Percentiles rank a stretch among this genome's conserved stretches.
These are phyloP conservation scores for Herpotrichia juniperi DNA, from an alignment of 2,329 filamentous ascomycete species.

Conservation along the genomic window DNA sequence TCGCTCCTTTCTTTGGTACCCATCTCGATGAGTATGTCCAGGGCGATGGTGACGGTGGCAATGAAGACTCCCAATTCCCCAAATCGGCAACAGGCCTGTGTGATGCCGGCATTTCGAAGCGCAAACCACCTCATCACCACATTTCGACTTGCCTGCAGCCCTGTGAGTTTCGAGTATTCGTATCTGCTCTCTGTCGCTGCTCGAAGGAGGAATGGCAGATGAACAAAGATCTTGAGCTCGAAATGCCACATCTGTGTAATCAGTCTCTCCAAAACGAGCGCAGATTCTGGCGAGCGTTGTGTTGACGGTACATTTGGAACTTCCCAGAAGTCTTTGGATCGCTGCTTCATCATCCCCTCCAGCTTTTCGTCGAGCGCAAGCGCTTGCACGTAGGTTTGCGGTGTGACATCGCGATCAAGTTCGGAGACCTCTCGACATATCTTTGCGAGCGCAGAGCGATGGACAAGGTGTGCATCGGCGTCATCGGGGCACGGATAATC, in stretches of 20 bases:
- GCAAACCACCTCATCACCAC: constrained; percentile 46
- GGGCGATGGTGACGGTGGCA: constrained; percentile 39
- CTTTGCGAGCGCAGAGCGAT: constrained; percentile 30
- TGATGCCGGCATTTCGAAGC: constrained; percentile 40
- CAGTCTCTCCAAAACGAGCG: constrained; percentile 31
- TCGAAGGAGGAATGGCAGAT: constrained; percentile 41
- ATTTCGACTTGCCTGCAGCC: constrained; percentile 41
- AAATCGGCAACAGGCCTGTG: constrained; percentile 41
- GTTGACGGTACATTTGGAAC: constrained; percentile 43
- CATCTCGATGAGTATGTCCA: constrained; percentile 45
- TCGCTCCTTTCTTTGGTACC: constrained; percentile 38
- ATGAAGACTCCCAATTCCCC: constrained; percentile 43
- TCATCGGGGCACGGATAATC: constrained; percentile 34
- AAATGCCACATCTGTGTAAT: constrained; percentile 45
- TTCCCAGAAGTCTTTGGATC: constrained; percentile 43
- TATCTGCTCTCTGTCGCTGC: constrained; percentile 37
- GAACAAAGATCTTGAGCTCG: constrained; percentile 42
- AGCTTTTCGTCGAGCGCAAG: constrained; percentile 40
- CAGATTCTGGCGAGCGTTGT: constrained; percentile 35
- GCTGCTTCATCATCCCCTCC: constrained; percentile 33
- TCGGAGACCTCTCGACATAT: constrained; percentile 33
- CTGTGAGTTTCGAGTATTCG: constrained; percentile 42
- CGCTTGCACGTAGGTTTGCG: constrained; percentile 38
- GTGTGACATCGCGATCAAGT: constrained; percentile 35
- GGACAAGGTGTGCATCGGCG: constrained; percentile 22